Evolutionary conservation across 1,284 basidiomycete genomes (phyloP), one percentile per base, ranked within the genome.

Genomic region (Puccinia horiana): DNA sequence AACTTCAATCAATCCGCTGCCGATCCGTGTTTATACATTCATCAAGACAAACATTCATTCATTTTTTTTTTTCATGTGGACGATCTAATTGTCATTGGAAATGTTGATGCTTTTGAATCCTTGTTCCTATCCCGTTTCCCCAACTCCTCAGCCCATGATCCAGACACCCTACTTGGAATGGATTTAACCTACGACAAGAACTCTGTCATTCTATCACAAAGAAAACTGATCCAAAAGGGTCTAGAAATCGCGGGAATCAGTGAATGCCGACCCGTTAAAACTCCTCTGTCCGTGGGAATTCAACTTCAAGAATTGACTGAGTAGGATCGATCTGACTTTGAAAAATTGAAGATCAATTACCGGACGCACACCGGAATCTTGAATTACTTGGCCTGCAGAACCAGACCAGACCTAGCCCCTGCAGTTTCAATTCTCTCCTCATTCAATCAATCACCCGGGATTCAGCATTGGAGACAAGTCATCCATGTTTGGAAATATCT

Each of bases 1-100:
- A 26, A 26, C n/a, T 72, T 20, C 42, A 42, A 6, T 44, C 40
- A 35, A 18, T 40, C 32, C 8, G 6, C 26, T 12, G 8, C 69
- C 12, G 69, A 72, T 72, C 14, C 69, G 20, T 72, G 69, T n/a
- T 16, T 72, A 2, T 72, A 42, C 23, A 26, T 26, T 5, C 32
- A 72, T 44, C n/a, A 9, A 14, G 26, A 37, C 2, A 20, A 44
- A 2, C 2, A 35, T 44, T 44, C 69, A 12, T 37, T 37, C 44
- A 40, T 35, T 12, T 26, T 72, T 44, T 26, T 72, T 44, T 40
- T 72, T 47, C 69, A 72, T 44, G 40, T 72, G 6, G 69, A 72
- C 42, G 69, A 72, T 35, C 11, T 72, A 3, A 47, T 29, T 44
- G 42, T 72, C 37, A 18, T 37, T 44, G 69, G 69, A 40, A 42